Base-by-base conservation (phyloP, 306 rosid species). In the Parietaria judaica region DNA sequence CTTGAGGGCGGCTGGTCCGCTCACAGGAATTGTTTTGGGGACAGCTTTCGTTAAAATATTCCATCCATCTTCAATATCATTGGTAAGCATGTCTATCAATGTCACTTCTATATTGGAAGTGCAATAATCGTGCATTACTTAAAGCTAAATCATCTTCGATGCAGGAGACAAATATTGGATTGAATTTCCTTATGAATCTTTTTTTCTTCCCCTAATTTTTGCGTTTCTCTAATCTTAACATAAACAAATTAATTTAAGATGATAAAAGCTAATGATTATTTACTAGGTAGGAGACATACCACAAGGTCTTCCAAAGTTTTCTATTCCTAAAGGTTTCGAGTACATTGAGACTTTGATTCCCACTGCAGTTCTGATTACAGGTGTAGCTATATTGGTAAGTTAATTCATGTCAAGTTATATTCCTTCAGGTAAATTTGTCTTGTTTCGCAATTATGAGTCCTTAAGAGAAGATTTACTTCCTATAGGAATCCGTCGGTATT, bases 401-500 rank as follows among this genome's bases (percentile, higher is more conserved):
- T 68, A 58, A 74, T 64, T 31, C 59, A 58, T 65, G 53, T 79
- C 2, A 48, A 35, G 57, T 38, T 54, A 16, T 37, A 70, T 68
- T 14, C 31, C 56, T 63, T 63, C 60, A 50, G 31, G 55, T n/a
- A 2, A 61, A 35, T 15, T 66, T 52, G 9, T 17, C 7, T 8
- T 60, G 37, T 44, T 4, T 43, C 74, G 56, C 34, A 34, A 45
- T 69, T 65, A 34, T 35, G n/a, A 38, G 54, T 61, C 13, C 3
- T 53, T 66, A 46, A 47, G 53, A 36, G 54, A 72, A 11, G 50
- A 54, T 58, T 66, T 75, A 72, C 14, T 54, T 67, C 68, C 58
- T 73, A 38, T 67, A 92, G 98, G 98, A 92, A 76, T 92, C 98
- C 16, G 98, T 92, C 69, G 98, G 98, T 63, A 92, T 92, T 75